phyloP scores from a whole-genome alignment of 352 stramenopile genomes.

The Phytopythium delawarense region DNA sequence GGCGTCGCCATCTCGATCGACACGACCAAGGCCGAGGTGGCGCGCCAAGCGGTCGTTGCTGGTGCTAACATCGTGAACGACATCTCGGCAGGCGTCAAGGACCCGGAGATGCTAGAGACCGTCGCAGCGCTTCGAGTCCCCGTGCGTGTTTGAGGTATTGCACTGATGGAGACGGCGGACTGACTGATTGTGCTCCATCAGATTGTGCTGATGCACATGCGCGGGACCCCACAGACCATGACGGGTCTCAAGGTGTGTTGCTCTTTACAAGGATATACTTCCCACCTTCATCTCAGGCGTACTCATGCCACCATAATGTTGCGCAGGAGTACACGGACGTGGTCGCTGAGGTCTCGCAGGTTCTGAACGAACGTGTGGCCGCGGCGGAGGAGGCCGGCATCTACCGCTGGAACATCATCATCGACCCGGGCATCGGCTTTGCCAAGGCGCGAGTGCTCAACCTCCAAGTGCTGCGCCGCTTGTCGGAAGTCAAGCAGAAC shows the following conservation, averaged over 20 bases:
- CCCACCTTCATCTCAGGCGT: background rate
- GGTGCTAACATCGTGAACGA: slow-evolving; percentile 98
- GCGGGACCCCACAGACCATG: slow-evolving; percentile 96
- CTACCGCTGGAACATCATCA: slow-evolving; percentile 92
- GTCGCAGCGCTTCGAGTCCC: slow-evolving; percentile 86
- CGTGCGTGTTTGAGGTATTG: slow-evolving; percentile 19
- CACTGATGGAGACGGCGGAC: background rate
- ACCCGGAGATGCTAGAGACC: slow-evolving; percentile 88
- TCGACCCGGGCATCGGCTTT: slow-evolving; percentile 98
- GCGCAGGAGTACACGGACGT: slow-evolving; percentile 87
- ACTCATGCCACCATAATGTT: background rate
- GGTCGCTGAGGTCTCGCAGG: slow-evolving; percentile 78
- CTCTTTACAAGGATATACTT: background rate
- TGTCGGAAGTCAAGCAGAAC: slow-evolving; percentile 43
- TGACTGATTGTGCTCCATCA: slow-evolving; percentile 29
- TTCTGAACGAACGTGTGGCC: slow-evolving; percentile 69
- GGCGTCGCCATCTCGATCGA: slow-evolving; percentile 95
- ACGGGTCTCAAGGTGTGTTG: slow-evolving; percentile 58
- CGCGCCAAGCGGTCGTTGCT: slow-evolving; percentile 83
- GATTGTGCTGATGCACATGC: slow-evolving; percentile 97
- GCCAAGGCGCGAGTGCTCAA: slow-evolving; percentile 93
- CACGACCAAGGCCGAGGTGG: slow-evolving; percentile 92
- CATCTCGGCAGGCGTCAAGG: slow-evolving; percentile 92
- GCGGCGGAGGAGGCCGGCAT: slow-evolving; percentile 86
- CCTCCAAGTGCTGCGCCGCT: slow-evolving; percentile 84